These are phyloP conservation scores for Mucor lusitanicus DNA, from an alignment of 371 early-diverging fungal genomes.

Conservation along the genomic window DNA sequence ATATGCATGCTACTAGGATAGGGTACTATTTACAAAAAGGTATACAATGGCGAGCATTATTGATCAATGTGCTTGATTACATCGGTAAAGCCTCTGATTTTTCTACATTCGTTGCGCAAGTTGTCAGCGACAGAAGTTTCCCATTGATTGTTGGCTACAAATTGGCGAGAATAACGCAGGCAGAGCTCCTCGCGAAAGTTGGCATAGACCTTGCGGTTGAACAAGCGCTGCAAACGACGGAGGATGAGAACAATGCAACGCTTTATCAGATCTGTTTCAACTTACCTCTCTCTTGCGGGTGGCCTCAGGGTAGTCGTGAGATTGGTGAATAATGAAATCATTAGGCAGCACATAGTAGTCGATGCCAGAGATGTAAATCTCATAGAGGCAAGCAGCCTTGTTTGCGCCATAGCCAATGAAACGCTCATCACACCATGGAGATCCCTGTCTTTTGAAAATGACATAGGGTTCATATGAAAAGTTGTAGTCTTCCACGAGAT, in stretches of 20 bases:
- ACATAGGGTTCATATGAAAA: slow-evolving; percentile 72
- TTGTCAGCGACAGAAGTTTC: slow-evolving; percentile 50
- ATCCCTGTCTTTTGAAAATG: slow-evolving; percentile 57
- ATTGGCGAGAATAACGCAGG: slow-evolving; percentile 59
- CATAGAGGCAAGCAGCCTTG: slow-evolving; percentile 74
- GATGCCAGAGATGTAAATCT: slow-evolving; percentile 66
- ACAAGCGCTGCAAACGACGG: slow-evolving; percentile 49
- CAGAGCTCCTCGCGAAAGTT: slow-evolving; percentile 70
- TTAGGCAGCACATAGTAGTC: slow-evolving; percentile 66
- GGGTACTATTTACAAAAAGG: slow-evolving; percentile 1
- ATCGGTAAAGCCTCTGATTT: slow-evolving; percentile 48
- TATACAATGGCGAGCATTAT: slow-evolving; percentile 10
- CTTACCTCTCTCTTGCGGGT: slow-evolving; percentile 64
- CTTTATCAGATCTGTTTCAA: neutral
- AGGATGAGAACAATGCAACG: neutral
- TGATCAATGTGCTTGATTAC: slow-evolving; percentile 8
- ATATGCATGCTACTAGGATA: neutral
- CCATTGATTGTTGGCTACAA: slow-evolving; percentile 54
- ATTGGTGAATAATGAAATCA: slow-evolving; percentile 71
- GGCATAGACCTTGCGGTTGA: slow-evolving; percentile 61
- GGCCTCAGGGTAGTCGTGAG: slow-evolving; percentile 60
- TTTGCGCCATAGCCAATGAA: slow-evolving; percentile 77
- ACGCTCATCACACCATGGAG: slow-evolving; percentile 74
- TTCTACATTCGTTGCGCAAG: slow-evolving; percentile 52
- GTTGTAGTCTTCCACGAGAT: slow-evolving; percentile 59